Evolutionary conservation across 2,329 filamentous ascomycete genomes (phyloP).

Genomic region (Penicillium sp.): DNA sequence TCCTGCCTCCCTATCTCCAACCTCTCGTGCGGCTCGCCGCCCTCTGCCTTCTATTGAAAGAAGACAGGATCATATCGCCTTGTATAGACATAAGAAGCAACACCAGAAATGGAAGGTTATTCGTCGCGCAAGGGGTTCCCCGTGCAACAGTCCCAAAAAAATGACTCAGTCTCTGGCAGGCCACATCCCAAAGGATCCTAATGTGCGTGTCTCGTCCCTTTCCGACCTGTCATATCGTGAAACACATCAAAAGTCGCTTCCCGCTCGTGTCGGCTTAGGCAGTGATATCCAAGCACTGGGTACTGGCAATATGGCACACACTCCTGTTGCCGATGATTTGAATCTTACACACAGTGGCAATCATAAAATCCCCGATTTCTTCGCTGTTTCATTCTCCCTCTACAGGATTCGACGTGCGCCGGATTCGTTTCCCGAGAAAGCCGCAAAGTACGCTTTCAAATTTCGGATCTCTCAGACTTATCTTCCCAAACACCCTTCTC

Average conservation of each 20-base stretch:
- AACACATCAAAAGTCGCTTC: not conserved
- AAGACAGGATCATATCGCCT: slow-evolving; percentile 15
- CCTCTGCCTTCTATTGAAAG: slow-evolving; percentile 16
- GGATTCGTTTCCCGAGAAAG: not conserved
- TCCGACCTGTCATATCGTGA: slow-evolving; percentile 2
- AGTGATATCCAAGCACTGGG: not conserved
- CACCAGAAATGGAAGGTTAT: slow-evolving; percentile 17
- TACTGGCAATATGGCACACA: not conserved
- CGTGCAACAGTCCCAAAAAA: slow-evolving; percentile 11
- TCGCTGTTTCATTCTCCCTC: slow-evolving; percentile 3
- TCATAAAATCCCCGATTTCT: not conserved
- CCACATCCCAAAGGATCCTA: not conserved
- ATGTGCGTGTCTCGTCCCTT: slow-evolving; percentile 3
- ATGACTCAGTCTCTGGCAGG: not conserved
- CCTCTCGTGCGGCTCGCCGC: not conserved
- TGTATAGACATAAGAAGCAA: slow-evolving; percentile 17
- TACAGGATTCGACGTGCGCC: not conserved
- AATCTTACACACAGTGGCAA: not conserved
- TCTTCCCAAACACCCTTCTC: slow-evolving; percentile 1
- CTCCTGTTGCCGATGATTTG: not conserved
- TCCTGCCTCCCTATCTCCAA: not conserved
- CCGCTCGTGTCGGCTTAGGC: not conserved
- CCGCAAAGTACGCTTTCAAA: not conserved
- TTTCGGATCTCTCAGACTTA: not conserved
- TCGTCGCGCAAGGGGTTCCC: slow-evolving; percentile 9